A percentile compares a stretch with the other conserved stretches of the same genome.
phyloP scores from a whole-genome alignment of 768 basidiomycete genomes.

The Mycena albidolilacea region DNA sequence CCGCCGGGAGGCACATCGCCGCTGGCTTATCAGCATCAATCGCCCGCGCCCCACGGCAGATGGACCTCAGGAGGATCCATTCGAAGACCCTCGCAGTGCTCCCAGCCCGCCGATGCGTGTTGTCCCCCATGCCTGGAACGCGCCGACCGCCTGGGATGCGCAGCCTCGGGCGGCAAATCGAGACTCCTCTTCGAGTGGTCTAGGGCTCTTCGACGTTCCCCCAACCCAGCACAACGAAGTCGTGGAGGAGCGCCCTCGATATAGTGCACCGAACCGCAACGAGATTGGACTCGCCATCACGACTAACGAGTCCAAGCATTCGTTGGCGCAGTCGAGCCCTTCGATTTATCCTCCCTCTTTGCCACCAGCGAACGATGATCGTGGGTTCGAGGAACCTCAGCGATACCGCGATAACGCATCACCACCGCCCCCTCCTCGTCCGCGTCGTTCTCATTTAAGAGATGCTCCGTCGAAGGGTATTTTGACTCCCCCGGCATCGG shows the following conservation, averaged over 20 bases:
- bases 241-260: background rate
- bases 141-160: constrained; percentile 18
- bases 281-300: constrained; percentile 43
- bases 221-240: background rate
- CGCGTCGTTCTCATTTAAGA: constrained; percentile 44
- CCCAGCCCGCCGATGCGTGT: constrained; percentile 31
- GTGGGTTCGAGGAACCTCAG: constrained; percentile 35
- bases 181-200: constrained; percentile 40
- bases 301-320: constrained; percentile 45
- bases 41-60: constrained; percentile 48
- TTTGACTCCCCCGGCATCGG: constrained; percentile 59
- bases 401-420: constrained; percentile 27
- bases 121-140: constrained; percentile 21
- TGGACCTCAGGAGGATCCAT: constrained; percentile 48
- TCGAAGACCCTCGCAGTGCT: constrained; percentile 49
- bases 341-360: constrained; percentile 66
- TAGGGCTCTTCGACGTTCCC: constrained; percentile 30
- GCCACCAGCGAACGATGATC: constrained; percentile 53
- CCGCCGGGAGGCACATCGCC: constrained; percentile 52
- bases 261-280: constrained; percentile 27
- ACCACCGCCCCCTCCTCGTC: constrained; percentile 47
- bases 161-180: background rate
- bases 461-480: constrained; percentile 39
- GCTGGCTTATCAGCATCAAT: constrained; percentile 56
- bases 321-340: constrained; percentile 61